phyloP scores from a whole-genome alignment of 345 rosid species.

The Camelina laxa region DNA sequence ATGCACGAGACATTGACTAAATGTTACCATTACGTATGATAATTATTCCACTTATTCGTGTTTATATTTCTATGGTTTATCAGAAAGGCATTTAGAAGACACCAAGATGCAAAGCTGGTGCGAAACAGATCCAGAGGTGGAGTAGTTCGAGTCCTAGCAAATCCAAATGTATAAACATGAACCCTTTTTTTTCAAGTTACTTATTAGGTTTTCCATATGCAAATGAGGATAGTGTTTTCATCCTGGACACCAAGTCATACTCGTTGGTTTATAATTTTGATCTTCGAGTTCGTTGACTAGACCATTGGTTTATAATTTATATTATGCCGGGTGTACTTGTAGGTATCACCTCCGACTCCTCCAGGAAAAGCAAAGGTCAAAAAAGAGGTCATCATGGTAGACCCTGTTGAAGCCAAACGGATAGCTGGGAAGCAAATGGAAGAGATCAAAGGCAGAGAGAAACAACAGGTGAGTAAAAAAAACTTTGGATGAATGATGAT shows the following conservation, averaged over 20 bases:
- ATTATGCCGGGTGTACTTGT: conserved; percentile 15
- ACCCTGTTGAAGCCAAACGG: conserved; percentile 85
- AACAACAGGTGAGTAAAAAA: conserved; percentile 53
- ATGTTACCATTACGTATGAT: neutral
- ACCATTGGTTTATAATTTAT: neutral
- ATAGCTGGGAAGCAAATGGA: conserved; percentile 81
- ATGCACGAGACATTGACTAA: neutral
- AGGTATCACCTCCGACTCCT: conserved; percentile 52
- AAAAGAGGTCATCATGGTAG: conserved; percentile 77
- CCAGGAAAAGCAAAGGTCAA: conserved; percentile 46
- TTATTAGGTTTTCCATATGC: conserved; percentile 39
- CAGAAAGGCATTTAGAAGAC: conserved; percentile 49
- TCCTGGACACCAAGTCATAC: neutral
- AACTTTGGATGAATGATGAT: conserved; percentile 9
- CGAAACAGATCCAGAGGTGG: conserved; percentile 54
- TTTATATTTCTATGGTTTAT: neutral
- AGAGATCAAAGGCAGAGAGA: conserved; percentile 66
- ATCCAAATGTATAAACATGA: conserved; percentile 67
- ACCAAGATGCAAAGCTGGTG: conserved; percentile 43
- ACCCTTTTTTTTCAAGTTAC: conserved; percentile 38
- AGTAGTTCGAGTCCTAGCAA: conserved; percentile 65
- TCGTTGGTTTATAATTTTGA: neutral
- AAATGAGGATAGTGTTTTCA: conserved; percentile 19
- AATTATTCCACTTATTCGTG: neutral
- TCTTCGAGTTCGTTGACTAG: conserved; percentile 7